These are phyloP conservation scores for Lichtheimia hyalospora DNA, from an alignment of 371 early-diverging fungal genomes.

Conservation along the genomic window DNA sequence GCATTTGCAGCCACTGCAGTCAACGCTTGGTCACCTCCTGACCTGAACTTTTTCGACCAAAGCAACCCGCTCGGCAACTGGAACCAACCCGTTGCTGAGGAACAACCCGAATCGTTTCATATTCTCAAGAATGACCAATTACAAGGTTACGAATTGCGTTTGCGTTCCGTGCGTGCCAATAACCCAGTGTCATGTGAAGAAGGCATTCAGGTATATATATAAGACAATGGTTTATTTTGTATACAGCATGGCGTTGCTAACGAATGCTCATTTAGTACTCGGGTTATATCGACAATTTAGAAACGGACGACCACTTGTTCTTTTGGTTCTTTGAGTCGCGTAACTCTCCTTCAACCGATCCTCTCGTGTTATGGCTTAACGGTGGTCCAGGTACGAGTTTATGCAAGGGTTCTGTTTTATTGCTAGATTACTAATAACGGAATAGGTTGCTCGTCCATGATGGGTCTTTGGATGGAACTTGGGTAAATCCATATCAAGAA, in stretches of 20 bases:
- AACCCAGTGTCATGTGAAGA: constrained; percentile 33
- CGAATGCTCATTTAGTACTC: constrained; percentile 21
- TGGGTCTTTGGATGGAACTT: constrained; percentile 83
- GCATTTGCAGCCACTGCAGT: too few species aligned
- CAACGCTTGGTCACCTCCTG: too few species aligned
- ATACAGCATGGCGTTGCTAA: not conserved
- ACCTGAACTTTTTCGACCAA: too few species aligned
- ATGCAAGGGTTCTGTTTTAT: too few species aligned
- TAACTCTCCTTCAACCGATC: constrained; percentile 67
- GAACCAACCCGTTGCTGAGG: too few species aligned
- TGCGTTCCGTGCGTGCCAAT: constrained; percentile 25
- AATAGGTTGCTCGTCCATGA: constrained; percentile 64
- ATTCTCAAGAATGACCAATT: constrained; percentile 18
- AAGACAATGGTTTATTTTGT: not conserved
- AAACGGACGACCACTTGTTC: constrained; percentile 65
- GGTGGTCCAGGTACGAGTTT: constrained; percentile 65
- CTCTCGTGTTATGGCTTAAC: constrained; percentile 76
- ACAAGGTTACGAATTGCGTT: constrained; percentile 14
- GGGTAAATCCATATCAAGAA: constrained; percentile 26
- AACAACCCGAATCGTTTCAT: constrained; percentile 2
- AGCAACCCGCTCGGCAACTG: too few species aligned
- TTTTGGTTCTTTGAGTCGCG: constrained; percentile 89
- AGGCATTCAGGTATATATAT: constrained; percentile 34
- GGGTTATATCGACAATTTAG: constrained; percentile 64
- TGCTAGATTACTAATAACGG: not conserved